Evolutionary conservation across 768 basidiomycete genomes (phyloP).

Genomic region (Psilocybe sp.): DNA sequence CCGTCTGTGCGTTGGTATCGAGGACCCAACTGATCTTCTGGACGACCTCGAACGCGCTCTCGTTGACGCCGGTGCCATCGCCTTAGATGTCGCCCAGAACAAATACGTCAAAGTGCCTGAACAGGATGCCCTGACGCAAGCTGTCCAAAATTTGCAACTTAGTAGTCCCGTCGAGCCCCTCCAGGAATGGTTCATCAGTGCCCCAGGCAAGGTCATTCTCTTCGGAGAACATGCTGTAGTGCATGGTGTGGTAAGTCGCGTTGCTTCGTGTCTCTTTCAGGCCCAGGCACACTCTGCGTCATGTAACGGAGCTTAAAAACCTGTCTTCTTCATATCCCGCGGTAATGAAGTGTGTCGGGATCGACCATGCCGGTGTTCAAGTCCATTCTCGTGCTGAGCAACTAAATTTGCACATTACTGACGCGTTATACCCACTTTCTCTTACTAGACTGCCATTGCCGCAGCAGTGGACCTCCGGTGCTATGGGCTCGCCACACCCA

Average conservation of each 20-base stretch:
- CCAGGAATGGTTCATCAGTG: constrained; percentile 82
- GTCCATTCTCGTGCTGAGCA: constrained; percentile 2
- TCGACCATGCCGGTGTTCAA: constrained; percentile 22
- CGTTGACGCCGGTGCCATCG: constrained; percentile 87
- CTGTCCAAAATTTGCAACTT: constrained; percentile 66
- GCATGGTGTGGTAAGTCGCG: constrained; percentile 80
- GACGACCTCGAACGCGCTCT: constrained; percentile 95
- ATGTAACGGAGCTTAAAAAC: neutral
- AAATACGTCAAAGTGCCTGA: constrained; percentile 40
- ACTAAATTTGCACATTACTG: constrained; percentile 1
- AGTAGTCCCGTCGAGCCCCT: constrained; percentile 20
- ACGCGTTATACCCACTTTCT: constrained; percentile 8
- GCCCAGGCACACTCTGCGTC: constrained; percentile 12
- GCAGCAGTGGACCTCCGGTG: constrained; percentile 95
- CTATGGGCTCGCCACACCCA: constrained; percentile 79
- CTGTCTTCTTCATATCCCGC: neutral
- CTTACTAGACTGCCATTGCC: constrained; percentile 81
- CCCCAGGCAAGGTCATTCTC: constrained; percentile 96
- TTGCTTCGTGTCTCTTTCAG: constrained; percentile 16
- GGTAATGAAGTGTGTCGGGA: constrained; percentile 20
- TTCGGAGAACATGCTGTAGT: constrained; percentile 99
- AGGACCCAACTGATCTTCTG: constrained; percentile 88
- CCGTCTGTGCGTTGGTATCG: constrained; percentile 96
- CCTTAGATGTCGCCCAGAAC: constrained; percentile 50
- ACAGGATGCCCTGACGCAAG: constrained; percentile 45